Percentiles rank a stretch among this genome's conserved stretches.
Conservation (phyloP, 75 land plant genomes). For the Picea sitchensis region DNA sequence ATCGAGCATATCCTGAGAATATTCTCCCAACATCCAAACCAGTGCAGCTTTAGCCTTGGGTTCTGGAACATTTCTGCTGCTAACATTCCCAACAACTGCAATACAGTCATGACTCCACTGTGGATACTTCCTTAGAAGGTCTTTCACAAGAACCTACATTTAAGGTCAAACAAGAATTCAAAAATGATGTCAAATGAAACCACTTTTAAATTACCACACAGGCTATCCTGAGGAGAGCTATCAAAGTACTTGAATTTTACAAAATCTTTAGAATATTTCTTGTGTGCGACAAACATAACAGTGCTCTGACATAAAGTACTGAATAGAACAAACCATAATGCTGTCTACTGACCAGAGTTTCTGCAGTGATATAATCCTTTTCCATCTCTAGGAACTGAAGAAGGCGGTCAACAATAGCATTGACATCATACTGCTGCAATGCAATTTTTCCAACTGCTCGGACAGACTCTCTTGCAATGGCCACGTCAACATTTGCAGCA, state of each 20-base stretch:
- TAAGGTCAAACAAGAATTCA: not conserved
- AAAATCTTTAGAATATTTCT: not conserved
- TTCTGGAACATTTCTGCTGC: constrained; percentile 93
- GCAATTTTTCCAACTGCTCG: constrained; percentile 99
- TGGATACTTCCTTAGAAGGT: constrained; percentile 92
- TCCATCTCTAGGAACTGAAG: constrained; percentile 99
- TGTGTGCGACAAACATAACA: not conserved
- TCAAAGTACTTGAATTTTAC: not conserved
- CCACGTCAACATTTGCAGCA: constrained; percentile 95
- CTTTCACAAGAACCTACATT: constrained; percentile 91
- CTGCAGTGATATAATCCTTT: constrained; percentile 99
- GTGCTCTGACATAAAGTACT: not conserved
- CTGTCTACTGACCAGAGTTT: constrained; percentile 72
- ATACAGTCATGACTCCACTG: constrained; percentile 99
- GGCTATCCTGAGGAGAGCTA: not conserved
- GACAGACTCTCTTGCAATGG: constrained; percentile 96
- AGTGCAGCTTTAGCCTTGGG: constrained; percentile 97
- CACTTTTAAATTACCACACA: not conserved
- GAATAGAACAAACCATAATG: not conserved
- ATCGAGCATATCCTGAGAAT: constrained; percentile 95
- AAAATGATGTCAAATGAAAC: not conserved
- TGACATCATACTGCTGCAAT: constrained; percentile 97
- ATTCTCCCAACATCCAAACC: constrained; percentile 99
- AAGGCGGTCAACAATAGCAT: constrained; percentile 97
- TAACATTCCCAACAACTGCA: constrained; percentile 98